Conservation (phyloP, 495 filamentous ascomycete species). For the Penicillium paradoxum region DNA sequence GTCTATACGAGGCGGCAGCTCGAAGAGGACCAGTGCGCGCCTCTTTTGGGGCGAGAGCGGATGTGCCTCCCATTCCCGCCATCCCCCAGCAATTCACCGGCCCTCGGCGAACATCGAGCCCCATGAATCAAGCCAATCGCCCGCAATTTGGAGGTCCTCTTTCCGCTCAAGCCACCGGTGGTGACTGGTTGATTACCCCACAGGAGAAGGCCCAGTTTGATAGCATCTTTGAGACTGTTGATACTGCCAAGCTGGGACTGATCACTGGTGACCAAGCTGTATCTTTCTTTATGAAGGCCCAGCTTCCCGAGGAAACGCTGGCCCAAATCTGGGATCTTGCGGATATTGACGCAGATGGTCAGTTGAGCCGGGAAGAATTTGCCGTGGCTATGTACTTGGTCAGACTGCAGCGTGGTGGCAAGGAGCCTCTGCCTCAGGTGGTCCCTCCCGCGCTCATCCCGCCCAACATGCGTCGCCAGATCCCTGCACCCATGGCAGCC, state of each 20-base stretch:
- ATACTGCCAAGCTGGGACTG: constrained; percentile 69
- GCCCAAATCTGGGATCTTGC: constrained; percentile 98
- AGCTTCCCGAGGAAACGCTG: constrained; percentile 80
- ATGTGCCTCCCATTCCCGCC: constrained; percentile 47
- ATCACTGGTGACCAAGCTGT: constrained; percentile 97
- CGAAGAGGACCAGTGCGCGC: constrained; percentile 54
- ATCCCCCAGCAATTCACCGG: constrained; percentile 74
- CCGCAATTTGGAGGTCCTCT: constrained; percentile 50
- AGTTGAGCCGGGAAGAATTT: constrained; percentile 82
- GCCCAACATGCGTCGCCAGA: constrained; percentile 76
- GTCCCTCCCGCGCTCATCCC: constrained; percentile 81
- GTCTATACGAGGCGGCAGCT: constrained; percentile 86
- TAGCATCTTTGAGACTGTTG: constrained; percentile 72
- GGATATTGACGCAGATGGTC: constrained; percentile 87
- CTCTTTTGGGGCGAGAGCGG: constrained; percentile 42
- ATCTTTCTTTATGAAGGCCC: constrained; percentile 85
- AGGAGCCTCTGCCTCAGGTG: constrained; percentile 62
- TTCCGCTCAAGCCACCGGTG: constrained; percentile 59
- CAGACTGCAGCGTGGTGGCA: constrained; percentile 73
- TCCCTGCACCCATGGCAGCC: constrained; percentile 40
- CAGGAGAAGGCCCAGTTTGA: constrained; percentile 86
- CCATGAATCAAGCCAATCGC: constrained; percentile 47
- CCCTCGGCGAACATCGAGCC: constrained; percentile 62
- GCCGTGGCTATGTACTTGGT: constrained; percentile 98
- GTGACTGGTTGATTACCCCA: constrained; percentile 76